These are phyloP conservation scores for Boletales sp. DNA, from an alignment of 768 basidiomycete genomes.

Conservation along the genomic window DNA sequence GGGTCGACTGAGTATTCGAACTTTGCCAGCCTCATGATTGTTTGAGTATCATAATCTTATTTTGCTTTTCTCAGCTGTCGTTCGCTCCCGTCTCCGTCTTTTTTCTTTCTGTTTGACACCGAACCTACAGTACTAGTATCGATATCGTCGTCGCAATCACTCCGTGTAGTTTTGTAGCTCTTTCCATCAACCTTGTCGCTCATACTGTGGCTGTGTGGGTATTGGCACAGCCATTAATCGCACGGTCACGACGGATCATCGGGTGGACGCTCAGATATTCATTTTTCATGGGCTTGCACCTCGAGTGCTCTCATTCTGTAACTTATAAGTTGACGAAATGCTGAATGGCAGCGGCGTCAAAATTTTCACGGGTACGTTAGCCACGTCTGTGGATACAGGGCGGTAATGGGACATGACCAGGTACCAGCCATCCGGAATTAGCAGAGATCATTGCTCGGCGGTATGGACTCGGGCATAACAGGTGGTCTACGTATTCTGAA, in stretches of 20 bases:
- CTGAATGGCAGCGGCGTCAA: constrained; percentile 56
- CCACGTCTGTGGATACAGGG: neutral
- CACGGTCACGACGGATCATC: constrained; percentile 14
- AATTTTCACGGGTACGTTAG: constrained; percentile 50
- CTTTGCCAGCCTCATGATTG: constrained; percentile 20
- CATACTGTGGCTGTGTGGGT: neutral
- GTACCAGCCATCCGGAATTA: constrained; percentile 93
- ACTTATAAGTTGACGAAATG: constrained; percentile 33
- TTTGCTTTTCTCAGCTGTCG: constrained; percentile 18
- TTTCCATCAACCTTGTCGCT: constrained; percentile 5
- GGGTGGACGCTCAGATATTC: constrained; percentile 12
- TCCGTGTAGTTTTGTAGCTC: constrained; percentile 35
- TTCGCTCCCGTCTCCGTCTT: constrained; percentile 13
- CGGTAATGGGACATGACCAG: constrained; percentile 37
- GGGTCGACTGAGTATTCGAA: constrained; percentile 23
- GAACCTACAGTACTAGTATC: constrained; percentile 32
- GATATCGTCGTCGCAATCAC: constrained; percentile 30
- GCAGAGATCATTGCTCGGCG: constrained; percentile 91
- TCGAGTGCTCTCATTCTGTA: neutral
- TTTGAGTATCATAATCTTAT: constrained; percentile 31
- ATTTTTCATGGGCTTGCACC: constrained; percentile 10
- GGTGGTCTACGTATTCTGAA: constrained; percentile 22
- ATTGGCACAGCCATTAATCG: constrained; percentile 15
- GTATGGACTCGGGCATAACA: constrained; percentile 38
- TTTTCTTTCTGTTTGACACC: constrained; percentile 9